Evolutionary conservation across 2,329 filamentous ascomycete genomes (phyloP), one percentile per base, ranked within the genome.

Genomic region (Diaporthe sp.): DNA sequence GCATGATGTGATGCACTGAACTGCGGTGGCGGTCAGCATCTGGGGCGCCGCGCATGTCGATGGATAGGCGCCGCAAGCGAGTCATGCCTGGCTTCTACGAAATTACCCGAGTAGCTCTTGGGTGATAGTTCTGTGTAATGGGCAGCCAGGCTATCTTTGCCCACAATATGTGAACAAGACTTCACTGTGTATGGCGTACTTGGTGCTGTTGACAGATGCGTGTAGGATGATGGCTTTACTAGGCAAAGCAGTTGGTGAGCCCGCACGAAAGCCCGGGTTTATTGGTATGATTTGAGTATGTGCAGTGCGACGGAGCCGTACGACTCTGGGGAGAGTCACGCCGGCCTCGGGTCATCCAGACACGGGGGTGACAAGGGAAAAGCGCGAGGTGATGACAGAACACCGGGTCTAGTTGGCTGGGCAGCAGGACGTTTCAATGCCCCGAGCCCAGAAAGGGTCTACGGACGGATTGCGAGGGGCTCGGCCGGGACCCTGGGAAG

Each of bases 301-400:
- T 65, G n/a, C n/a, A 39, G 34, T 17, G 62, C 31, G 19, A 31
- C 65, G 46, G 46, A 68, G 34, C 46, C 22, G 62, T 51, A 25
- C 44, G 28, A 67, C 62, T 51, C 62, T n/a, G 44, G 62, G 44
- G 34, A 69, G 34, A 53, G 49, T n/a, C 34, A 39, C n/a, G 49
- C 65, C 65, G 65, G 49, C 65, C 34, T 69, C 65, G 65, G 65
- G 65, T 69, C 65, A 69, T 69, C 46, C 65, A 69, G 25, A 34
- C 7, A 69, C 34, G 65, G 65, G 65, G 7, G 65, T 69, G 65
- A 55, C 65, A 69, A n/a, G 65, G 65, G 7, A 69, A 49, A 55
- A 9, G 34, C 17, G 65, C 42, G 15, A 69, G 49, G 34, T 69
- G 65, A 69, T 69, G 65, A 55, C 65, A 69, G 65, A 42, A 55